phyloP scores from a whole-genome alignment of 495 filamentous ascomycete species.

The Penicillium malachiteum region DNA sequence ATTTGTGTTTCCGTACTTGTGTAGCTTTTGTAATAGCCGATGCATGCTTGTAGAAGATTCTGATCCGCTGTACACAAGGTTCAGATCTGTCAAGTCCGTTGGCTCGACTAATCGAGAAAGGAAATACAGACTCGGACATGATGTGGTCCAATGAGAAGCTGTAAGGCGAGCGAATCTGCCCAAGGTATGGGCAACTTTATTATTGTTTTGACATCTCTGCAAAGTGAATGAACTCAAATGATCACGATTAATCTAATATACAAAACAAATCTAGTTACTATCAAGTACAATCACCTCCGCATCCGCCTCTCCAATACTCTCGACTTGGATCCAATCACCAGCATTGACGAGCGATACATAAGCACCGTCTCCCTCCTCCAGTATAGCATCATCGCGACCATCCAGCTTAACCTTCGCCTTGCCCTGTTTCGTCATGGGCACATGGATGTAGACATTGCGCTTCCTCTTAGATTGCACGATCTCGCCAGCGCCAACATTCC shows the following conservation, averaged over 20 bases:
- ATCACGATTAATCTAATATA: background rate
- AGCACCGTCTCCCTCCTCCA: conserved; percentile 73
- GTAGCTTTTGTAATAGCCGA: no score
- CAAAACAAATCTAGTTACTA: conserved; percentile 28
- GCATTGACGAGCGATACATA: conserved; percentile 58
- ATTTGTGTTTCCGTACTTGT: no score
- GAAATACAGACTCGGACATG: no score
- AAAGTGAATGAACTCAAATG: no score
- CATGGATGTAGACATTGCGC: conserved; percentile 72
- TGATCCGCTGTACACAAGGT: no score
- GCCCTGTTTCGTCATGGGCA: conserved; percentile 73
- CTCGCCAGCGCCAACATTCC: conserved; percentile 55
- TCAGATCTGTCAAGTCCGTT: no score
- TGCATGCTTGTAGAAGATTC: no score
- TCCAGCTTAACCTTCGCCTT: conserved; percentile 63
- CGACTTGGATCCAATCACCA: conserved; percentile 58
- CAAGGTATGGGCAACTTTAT: no score
- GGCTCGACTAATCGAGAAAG: no score
- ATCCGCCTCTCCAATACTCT: conserved; percentile 64
- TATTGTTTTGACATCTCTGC: no score
- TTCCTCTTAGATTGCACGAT: conserved; percentile 43
- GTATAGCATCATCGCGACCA: conserved; percentile 58
- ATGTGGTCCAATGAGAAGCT: no score
- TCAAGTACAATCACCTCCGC: conserved; percentile 69
- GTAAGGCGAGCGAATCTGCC: no score